Percentiles rank a stretch among this genome's conserved stretches.
These are phyloP conservation scores for Ceratocystis eucalypticola DNA, from an alignment of 2,329 filamentous ascomycete species.

Conservation along the genomic window DNA sequence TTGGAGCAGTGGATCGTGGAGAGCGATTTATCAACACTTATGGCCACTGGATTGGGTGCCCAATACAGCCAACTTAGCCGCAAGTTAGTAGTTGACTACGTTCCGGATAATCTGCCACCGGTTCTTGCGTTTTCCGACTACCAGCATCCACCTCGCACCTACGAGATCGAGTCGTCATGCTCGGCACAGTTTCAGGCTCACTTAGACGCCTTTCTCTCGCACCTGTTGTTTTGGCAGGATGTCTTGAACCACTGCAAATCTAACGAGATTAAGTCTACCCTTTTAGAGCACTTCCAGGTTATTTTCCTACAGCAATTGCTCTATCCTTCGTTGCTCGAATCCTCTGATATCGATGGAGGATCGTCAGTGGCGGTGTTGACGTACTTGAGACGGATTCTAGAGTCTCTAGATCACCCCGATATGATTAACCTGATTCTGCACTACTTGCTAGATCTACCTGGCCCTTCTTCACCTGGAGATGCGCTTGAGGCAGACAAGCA, in stretches of 20 bases:
- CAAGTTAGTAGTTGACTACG: constrained; percentile 69
- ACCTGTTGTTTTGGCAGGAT: constrained; percentile 95
- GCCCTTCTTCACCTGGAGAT: constrained; percentile 37
- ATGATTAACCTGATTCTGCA: constrained; percentile 88
- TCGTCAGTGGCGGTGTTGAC: constrained; percentile 93
- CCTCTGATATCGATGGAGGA: constrained; percentile 90
- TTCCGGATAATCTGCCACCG: constrained; percentile 61
- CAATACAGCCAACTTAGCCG: constrained; percentile 53
- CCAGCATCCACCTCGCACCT: constrained; percentile 53
- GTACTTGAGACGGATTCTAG: constrained; percentile 79
- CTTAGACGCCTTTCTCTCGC: constrained; percentile 84
- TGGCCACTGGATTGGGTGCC: constrained; percentile 88
- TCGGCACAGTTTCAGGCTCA: constrained; percentile 68
- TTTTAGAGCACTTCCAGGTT: constrained; percentile 93
- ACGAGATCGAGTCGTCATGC: constrained; percentile 61
- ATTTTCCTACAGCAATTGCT: constrained; percentile 89
- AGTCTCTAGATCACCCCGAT: constrained; percentile 82
- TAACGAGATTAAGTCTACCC: constrained; percentile 76
- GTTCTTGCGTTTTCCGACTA: constrained; percentile 86
- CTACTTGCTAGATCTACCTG: constrained; percentile 64
- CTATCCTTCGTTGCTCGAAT: constrained; percentile 92
- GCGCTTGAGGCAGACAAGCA: not conserved
- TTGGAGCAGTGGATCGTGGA: constrained; percentile 95
- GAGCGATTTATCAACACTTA: constrained; percentile 87
- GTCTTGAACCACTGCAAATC: constrained; percentile 92